Base-by-base conservation (phyloP, 2,329 filamentous ascomycete genomes). In the Ophiostoma fasciatum region DNA sequence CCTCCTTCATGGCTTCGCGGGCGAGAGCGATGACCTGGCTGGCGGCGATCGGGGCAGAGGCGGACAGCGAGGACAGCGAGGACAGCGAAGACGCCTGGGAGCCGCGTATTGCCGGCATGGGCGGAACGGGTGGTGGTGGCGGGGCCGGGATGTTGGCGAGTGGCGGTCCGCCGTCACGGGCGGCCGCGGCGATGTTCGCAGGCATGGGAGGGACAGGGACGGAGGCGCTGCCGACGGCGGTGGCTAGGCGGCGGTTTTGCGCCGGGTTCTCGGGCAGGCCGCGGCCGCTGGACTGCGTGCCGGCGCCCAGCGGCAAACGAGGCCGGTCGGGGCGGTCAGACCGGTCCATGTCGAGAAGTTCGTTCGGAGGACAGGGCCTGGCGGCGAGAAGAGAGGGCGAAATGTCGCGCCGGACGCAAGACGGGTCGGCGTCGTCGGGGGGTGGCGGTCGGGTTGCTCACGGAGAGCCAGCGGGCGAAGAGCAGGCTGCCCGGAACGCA, bases 11-110 rank as follows among this genome's bases (percentile, higher is more conserved):
- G 30, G 75, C 74, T 47, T 79, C 72, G 46, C 68, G 68, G 25
- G 74, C 74, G 33, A 81, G 63, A 38, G 62, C 62, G 35, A 82
- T 71, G 43, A 82, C 74, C 52, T 82, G 74, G 29, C 60, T 61
- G 27, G 75, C 60, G 14, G 75, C 68, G 50, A 76, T 63, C 36
- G 68, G 62, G 12, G 57, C 54, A n/a, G 60, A 60, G 13, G 65
- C 56, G 11, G 68, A 64, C 31, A 74, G 54, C 12, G 59, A 35
- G 10, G 25, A 11, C 21, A n/a, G n/a, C n/a, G n/a, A n/a, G n/a
- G n/a, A n/a, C n/a, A n/a, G n/a, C n/a, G n/a, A n/a, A n/a, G n/a
- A n/a, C n/a, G n/a, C n/a, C n/a, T n/a, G n/a, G n/a, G 62, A 59
- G 43, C 55, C 58, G 12, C 66, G 62, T 36, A 66, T 47, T 32